These are phyloP conservation scores for Paramecium caudatum DNA, from an alignment of 73 alveolate species.

Conservation along the genomic window DNA sequence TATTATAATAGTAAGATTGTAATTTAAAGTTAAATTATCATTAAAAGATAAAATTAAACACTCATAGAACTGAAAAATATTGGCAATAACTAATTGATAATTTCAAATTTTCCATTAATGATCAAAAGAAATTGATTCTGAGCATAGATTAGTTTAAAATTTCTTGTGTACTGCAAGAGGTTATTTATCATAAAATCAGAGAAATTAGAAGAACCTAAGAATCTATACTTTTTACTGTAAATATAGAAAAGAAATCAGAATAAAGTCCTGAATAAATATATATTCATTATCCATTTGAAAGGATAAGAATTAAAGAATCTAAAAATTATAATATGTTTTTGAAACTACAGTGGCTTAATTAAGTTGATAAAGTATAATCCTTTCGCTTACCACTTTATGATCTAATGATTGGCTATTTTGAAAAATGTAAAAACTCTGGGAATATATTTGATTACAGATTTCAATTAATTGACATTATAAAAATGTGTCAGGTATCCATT, in stretches of 20 bases:
- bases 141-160: background rate
- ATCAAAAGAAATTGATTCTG: background rate
- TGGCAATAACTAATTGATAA: conserved; percentile 5
- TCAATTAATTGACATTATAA: background rate
- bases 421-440: background rate
- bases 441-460: conserved; percentile 25
- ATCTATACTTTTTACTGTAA: conserved; percentile 5
- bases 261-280: conserved; percentile 4
- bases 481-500: conserved; percentile 7
- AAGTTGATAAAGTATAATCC: conserved; percentile 20
- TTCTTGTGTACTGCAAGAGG: conserved; percentile 14
- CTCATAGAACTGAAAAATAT: conserved; percentile 32
- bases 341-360: conserved; percentile 3
- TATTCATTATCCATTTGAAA: background rate
- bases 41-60: conserved; percentile 14
- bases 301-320: background rate
- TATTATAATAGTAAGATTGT: background rate
- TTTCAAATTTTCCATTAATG: background rate
- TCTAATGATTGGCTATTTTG: conserved; percentile 9
- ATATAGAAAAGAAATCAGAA: conserved; percentile 20
- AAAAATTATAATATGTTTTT: background rate
- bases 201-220: background rate
- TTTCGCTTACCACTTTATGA: conserved; percentile 41
- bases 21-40: conserved; percentile 1
- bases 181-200: background rate